These are phyloP conservation scores for Durotheca rogersii DNA, from an alignment of 495 filamentous ascomycete genomes.

Conservation along the genomic window DNA sequence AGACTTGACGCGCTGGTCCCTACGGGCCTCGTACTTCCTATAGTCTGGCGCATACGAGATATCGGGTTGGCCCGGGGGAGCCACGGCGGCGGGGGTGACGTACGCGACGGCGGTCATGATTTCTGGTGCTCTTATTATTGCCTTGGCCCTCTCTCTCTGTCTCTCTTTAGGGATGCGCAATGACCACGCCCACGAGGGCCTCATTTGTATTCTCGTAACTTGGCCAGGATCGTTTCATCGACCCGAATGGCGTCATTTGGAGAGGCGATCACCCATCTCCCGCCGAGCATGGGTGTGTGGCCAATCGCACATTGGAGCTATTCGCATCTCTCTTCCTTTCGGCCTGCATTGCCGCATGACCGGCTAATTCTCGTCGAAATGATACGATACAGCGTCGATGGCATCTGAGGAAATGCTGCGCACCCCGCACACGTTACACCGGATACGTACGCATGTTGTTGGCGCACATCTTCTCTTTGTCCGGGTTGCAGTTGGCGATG, in stretches of 20 bases:
- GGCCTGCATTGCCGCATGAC: not conserved
- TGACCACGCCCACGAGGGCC: not conserved
- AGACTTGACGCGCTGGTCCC: constrained; percentile 38
- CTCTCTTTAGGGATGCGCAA: too few relatives aligned
- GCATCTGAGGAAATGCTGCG: too few relatives aligned
- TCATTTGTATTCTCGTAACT: constrained; percentile 10
- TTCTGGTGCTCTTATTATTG: constrained; percentile 15
- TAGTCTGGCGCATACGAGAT: constrained; percentile 59
- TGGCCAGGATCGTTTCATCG: constrained; percentile 1
- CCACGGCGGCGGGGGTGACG: constrained; percentile 14
- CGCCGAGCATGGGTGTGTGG: not conserved
- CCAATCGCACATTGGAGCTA: not conserved
- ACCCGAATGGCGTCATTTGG: constrained; percentile 23
- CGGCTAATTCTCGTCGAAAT: not conserved
- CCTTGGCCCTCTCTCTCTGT: too few relatives aligned
- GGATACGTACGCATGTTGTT: too few relatives aligned
- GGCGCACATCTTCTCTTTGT: too few relatives aligned
- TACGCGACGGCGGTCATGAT: constrained; percentile 32
- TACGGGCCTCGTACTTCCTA: constrained; percentile 54
- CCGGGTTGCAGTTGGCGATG: too few relatives aligned
- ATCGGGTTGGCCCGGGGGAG: constrained; percentile 44
- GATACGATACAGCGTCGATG: not conserved
- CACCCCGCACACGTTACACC: too few relatives aligned
- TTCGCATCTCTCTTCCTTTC: not conserved
- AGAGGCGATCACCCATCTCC: constrained; percentile 14